Percentiles rank a stretch among this genome's conserved stretches.
Evolutionary conservation across 768 basidiomycete species (phyloP).

Genomic region (Asterophora lycoperdoides): DNA sequence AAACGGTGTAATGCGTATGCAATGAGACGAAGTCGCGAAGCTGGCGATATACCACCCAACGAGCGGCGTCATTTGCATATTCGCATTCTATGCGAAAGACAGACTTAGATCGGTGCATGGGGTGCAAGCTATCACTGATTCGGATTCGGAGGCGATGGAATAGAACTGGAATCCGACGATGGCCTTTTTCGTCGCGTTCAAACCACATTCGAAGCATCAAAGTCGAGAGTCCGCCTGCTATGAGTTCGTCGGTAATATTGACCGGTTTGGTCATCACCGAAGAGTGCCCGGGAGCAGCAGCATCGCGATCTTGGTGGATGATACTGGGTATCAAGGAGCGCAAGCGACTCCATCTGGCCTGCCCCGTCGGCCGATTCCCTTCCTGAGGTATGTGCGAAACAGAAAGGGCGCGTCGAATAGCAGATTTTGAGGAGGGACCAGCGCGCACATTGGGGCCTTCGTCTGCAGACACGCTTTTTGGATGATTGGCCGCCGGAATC

Average conservation of each 20-base stretch:
- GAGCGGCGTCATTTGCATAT: slow-evolving; percentile 86
- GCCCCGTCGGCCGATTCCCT: slow-evolving; percentile 20
- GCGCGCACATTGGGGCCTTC: not conserved
- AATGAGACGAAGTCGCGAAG: slow-evolving; percentile 88
- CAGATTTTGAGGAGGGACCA: slow-evolving; percentile 8
- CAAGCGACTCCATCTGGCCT: slow-evolving; percentile 58
- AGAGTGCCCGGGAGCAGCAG: slow-evolving; percentile 38
- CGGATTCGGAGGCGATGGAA: slow-evolving; percentile 80
- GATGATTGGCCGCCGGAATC: not conserved
- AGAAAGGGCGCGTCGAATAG: slow-evolving; percentile 30
- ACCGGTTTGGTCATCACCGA: slow-evolving; percentile 50
- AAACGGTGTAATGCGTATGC: slow-evolving; percentile 84
- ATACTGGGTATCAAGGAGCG: slow-evolving; percentile 63
- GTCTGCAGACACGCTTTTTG: slow-evolving; percentile 10
- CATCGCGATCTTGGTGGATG: slow-evolving; percentile 29
- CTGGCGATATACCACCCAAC: slow-evolving; percentile 96
- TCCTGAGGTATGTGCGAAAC: slow-evolving; percentile 25
- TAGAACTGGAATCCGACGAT: slow-evolving; percentile 73
- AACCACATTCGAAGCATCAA: slow-evolving; percentile 81
- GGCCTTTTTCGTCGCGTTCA: slow-evolving; percentile 81
- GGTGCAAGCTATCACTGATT: slow-evolving; percentile 82
- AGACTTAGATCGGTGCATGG: slow-evolving; percentile 68
- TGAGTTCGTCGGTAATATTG: slow-evolving; percentile 80
- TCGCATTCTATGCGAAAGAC: slow-evolving; percentile 93
- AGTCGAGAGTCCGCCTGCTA: slow-evolving; percentile 72